Conservation (phyloP, 1,284 basidiomycete genomes). For the Microbotryum saponariae region DNA sequence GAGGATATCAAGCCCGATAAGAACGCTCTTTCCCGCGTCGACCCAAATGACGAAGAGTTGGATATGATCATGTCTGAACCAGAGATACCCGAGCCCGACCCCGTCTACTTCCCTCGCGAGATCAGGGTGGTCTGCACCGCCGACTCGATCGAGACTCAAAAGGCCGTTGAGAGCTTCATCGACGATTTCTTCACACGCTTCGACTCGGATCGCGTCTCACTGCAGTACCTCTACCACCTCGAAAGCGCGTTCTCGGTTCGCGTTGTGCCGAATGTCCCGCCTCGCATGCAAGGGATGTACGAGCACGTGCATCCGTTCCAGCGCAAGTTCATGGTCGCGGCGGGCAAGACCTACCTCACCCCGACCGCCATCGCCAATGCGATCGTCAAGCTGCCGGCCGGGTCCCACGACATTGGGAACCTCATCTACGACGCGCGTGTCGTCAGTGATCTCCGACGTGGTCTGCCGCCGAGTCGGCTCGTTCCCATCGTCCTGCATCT, state of each 20-base stretch:
- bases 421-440: slow-evolving; percentile 11
- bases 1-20: slow-evolving; percentile 6
- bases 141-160: slow-evolving; percentile 7
- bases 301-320: slow-evolving; percentile 2
- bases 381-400: slow-evolving; percentile 19
- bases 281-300: slow-evolving; percentile 5
- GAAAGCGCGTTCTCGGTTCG: slow-evolving; percentile 24
- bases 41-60: background rate
- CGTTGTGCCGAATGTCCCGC: slow-evolving; percentile 1
- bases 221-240: slow-evolving; percentile 20
- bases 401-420: slow-evolving; percentile 13
- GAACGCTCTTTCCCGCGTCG: background rate
- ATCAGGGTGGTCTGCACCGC: slow-evolving; percentile 4
- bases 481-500: slow-evolving; percentile 21
- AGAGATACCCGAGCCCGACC: background rate
- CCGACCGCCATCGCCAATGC: slow-evolving; percentile 24
- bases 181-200: slow-evolving; percentile 26
- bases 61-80: slow-evolving; percentile 7
- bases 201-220: slow-evolving; percentile 16
- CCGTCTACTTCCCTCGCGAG: slow-evolving; percentile 13
- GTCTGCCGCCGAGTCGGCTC: slow-evolving; percentile 4
- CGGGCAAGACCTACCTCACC: slow-evolving; percentile 4
- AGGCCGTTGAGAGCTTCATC: slow-evolving; percentile 11
- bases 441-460: too few relatives aligned
- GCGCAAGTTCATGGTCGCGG: background rate